Conservation (phyloP, 2,329 filamentous ascomycete genomes). For the Cercospora sojina region DNA sequence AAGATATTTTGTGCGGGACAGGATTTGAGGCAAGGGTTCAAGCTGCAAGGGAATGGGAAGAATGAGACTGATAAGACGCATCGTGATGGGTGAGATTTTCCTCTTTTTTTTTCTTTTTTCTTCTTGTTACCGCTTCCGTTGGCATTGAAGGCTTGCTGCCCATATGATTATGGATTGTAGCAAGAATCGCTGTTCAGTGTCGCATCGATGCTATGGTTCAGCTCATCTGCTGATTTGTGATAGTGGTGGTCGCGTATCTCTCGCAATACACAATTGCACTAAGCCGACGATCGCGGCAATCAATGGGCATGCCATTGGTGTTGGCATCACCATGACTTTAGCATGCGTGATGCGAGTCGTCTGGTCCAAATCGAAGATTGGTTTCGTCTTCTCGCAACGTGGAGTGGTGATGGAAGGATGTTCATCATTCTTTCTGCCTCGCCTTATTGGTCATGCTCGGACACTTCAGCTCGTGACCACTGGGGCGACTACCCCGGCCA, state of each 20-base stretch:
- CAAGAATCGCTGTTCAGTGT: not conserved
- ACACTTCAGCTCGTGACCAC: conserved; percentile 22
- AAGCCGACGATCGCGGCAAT: conserved; percentile 28
- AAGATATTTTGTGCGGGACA: conserved; percentile 28
- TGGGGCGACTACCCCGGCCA: conserved; percentile 17
- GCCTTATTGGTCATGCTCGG: conserved; percentile 20
- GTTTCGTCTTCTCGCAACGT: conserved; percentile 27
- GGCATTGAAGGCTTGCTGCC: no score
- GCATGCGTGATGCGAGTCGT: conserved; percentile 22
- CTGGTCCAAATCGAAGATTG: conserved; percentile 26
- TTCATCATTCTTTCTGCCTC: conserved; percentile 26
- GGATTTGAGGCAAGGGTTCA: conserved; percentile 28
- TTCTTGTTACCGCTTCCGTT: not conserved
- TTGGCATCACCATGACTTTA: conserved; percentile 28
- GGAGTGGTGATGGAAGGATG: conserved; percentile 26
- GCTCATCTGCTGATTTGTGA: not conserved
- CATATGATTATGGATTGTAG: not conserved
- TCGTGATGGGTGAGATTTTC: conserved; percentile 24
- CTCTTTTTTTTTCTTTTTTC: not conserved
- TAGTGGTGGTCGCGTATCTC: conserved; percentile 24
- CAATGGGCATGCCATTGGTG: conserved; percentile 26
- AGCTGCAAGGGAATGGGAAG: conserved; percentile 22
- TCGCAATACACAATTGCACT: conserved; percentile 27
- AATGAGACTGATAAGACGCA: conserved; percentile 27
- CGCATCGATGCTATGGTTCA: not conserved